Evolutionary conservation across 2,329 filamentous ascomycete species (phyloP), one percentile per base, ranked within the genome.

Genomic region (Epichloe sibirici): DNA sequence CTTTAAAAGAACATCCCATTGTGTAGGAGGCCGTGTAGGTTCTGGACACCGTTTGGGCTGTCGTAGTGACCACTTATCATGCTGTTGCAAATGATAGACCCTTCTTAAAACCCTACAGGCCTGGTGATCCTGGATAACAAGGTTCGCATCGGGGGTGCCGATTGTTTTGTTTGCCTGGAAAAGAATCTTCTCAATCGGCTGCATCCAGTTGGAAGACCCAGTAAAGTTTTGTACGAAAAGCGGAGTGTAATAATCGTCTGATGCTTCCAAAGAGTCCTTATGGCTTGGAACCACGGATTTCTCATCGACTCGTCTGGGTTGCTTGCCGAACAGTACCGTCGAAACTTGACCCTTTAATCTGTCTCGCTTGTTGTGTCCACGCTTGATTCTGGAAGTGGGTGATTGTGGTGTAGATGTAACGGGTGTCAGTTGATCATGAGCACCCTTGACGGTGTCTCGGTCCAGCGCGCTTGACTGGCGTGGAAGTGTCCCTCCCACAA

Each of bases 61-160:
- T 50, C 91, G 80, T 46, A 98, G 69, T 5, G 90, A 93, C 91
- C 93, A 97, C 62, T 91, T 86, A 60, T 95, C 90, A 35, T 85
- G 82, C 62, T 91, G 89, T 63, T 98, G 93, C 28, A 97, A 74
- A 56, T 91, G 83, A 64, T 96, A 95, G 2, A 98, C 89, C 13
- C 89, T 78, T 52, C 89, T 83, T 4, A 97, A 69, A 34, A 95
- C 87, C 52, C 88, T 85, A 61, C 88, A 93, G 50, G 94, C 88
- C 66, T 95, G 89, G 53, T 86, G 83, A 61, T 97, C 90, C 48
- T 89, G 81, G 42, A 94, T 82, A 44, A 89, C 85, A 1, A 94
- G 79, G 53, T 89, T 83, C 49, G 90, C 84, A 63, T 96, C 90
- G 1, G 84, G 76, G 0, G 91, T 97, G 2, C 86, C 90, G 11